Evolutionary conservation across 2,329 filamentous ascomycete genomes (phyloP), one percentile per base, ranked within the genome.

Genomic region (Graphilbum ipis-grandicollis): DNA sequence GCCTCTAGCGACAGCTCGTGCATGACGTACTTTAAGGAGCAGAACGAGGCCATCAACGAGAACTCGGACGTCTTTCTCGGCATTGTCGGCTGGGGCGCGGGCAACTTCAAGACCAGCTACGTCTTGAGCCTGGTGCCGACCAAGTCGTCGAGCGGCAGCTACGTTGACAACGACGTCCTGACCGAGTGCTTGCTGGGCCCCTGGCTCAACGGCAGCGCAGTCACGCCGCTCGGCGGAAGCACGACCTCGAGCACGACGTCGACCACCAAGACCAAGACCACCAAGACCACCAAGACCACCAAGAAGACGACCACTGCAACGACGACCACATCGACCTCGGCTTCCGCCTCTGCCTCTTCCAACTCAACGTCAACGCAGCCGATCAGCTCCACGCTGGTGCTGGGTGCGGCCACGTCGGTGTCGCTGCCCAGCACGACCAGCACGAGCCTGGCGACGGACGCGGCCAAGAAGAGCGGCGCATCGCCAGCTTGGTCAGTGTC

Each of bases 1-100:
- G 55, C 55, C 9, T 55, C 55, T 18, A 53, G 52, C 43, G 52
- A 52, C 4, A 43, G 40, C 5, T 51, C 49, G 5, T 59, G 56
- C 42, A 38, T 53, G 35, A 45, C 48, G 19, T 48, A 49, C 38
- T 39, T 53, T 33, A 55, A 50, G 40, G 42, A 46, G 38, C 52
- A 55, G 45, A 47, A 55, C 33, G 39, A 46, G 9, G 52, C 48
- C 41, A 36, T 56, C 36, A 52, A 55, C 37, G 35, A 37, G 56
- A 61, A 46, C 48, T 43, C 40, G 13, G 47, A 52, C 31, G 48
- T 52, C 37, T 51, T 48, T 36, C 37, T 53, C 9, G 51, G 51
- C 9, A 44, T 46, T 23, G 45, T 49, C 22, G 47, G 42, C 33
- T 53, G 51, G 51, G 44, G 44, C 0, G 50, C 51, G 7, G 51